These are phyloP conservation scores for Cantharellus cinnabarinus DNA, from an alignment of 768 basidiomycete species.

Conservation along the genomic window DNA sequence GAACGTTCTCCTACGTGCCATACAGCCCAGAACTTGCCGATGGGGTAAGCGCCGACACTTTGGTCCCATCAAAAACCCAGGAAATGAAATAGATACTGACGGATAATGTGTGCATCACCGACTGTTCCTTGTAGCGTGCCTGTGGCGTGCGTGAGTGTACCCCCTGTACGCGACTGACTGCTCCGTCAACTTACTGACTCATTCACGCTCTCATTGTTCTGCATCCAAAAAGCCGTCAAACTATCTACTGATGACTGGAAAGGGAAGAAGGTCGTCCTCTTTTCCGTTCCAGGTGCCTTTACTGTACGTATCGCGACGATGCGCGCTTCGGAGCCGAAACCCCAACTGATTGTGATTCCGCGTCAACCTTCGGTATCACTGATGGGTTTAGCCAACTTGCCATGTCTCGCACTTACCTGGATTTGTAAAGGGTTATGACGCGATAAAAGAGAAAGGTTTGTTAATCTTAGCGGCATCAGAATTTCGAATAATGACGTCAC, in stretches of 20 bases:
- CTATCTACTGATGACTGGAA: slow-evolving; percentile 47
- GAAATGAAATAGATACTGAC: neutral
- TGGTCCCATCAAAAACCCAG: too few species aligned
- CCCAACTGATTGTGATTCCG: neutral
- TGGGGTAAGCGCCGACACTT: slow-evolving; percentile 17
- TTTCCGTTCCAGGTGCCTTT: slow-evolving; percentile 66
- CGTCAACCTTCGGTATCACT: neutral
- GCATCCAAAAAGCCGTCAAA: slow-evolving; percentile 23
- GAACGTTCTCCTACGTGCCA: slow-evolving; percentile 32
- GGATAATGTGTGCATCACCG: neutral
- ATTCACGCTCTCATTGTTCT: neutral
- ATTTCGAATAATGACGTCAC: neutral
- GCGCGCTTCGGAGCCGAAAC: neutral
- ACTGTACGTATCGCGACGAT: slow-evolving; percentile 27
- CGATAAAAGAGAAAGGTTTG: slow-evolving; percentile 18
- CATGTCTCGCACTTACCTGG: slow-evolving; percentile 25
- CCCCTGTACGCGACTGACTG: neutral
- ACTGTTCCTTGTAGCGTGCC: slow-evolving; percentile 22
- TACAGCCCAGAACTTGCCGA: slow-evolving; percentile 43
- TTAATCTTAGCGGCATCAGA: neutral
- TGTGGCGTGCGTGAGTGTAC: slow-evolving; percentile 43
- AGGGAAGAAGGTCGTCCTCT: slow-evolving; percentile 50
- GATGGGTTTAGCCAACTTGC: slow-evolving; percentile 22
- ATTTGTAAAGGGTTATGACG: slow-evolving; percentile 17
- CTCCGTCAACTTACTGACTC: neutral